These are phyloP conservation scores for Lyophyllum shimeji DNA, from an alignment of 768 basidiomycete genomes.

Conservation along the genomic window DNA sequence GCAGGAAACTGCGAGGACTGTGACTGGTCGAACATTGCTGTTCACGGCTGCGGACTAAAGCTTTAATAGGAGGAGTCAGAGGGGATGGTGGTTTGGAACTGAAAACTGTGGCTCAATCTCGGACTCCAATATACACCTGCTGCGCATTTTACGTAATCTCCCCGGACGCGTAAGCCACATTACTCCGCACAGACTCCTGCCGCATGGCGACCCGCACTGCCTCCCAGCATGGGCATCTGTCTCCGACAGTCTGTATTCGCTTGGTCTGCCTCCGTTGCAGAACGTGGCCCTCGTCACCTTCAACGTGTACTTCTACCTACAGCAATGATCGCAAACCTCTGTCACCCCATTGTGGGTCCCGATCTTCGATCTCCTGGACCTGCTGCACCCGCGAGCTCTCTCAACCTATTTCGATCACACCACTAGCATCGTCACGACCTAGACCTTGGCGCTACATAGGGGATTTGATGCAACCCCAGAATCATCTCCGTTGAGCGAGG, in stretches of 20 bases:
- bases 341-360: not conserved
- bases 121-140: slow-evolving; percentile 9
- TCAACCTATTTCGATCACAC: not conserved
- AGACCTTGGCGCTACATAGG: not conserved
- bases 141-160: slow-evolving; percentile 19
- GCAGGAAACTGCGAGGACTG: slow-evolving; percentile 14
- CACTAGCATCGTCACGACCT: not conserved
- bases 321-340: not conserved
- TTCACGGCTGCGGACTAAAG: slow-evolving; percentile 13
- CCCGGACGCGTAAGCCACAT: not conserved
- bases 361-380: not conserved
- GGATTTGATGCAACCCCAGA: not conserved
- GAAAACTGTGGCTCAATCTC: slow-evolving; percentile 9
- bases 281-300: not conserved
- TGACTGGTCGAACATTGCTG: slow-evolving; percentile 13
- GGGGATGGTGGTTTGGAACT: slow-evolving; percentile 5
- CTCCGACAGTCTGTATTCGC: not conserved
- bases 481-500: not conserved
- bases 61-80: slow-evolving; percentile 13
- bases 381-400: not conserved
- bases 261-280: not conserved
- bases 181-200: too few species aligned
- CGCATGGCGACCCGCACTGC: slow-evolving; percentile 2
- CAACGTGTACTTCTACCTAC: slow-evolving; percentile 1
- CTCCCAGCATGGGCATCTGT: slow-evolving; percentile 5